These are phyloP conservation scores for Pyrrhoderma lamaoense DNA, from an alignment of 1,284 basidiomycete species.

Conservation along the genomic window DNA sequence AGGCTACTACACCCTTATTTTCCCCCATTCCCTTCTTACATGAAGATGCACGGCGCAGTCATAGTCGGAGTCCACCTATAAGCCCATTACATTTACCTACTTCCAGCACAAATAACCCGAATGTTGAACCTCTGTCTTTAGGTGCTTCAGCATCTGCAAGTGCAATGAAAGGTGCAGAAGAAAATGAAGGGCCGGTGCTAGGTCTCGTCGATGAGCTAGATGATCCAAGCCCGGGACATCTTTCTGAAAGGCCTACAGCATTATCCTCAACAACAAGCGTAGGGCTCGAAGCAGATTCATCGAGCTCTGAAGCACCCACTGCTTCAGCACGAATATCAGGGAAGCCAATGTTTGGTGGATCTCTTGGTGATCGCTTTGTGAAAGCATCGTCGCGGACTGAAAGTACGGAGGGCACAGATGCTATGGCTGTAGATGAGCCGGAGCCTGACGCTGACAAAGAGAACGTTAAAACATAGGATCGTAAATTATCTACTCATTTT, in stretches of 20 bases:
- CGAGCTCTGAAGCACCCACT: slow-evolving; percentile 23
- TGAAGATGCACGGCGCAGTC: slow-evolving; percentile 52
- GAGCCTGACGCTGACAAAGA: slow-evolving; percentile 49
- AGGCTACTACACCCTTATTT: slow-evolving; percentile 70
- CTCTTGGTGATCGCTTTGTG: slow-evolving; percentile 57
- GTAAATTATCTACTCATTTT: too few species aligned
- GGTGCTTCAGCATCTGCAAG: slow-evolving; percentile 28
- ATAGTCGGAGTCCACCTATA: slow-evolving; percentile 55
- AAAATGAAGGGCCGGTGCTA: slow-evolving; percentile 25
- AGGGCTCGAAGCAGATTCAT: not conserved
- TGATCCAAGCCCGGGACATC: slow-evolving; percentile 70
- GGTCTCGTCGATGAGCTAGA: slow-evolving; percentile 79
- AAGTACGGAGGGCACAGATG: slow-evolving; percentile 23
- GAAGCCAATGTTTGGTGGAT: slow-evolving; percentile 45
- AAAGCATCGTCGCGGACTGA: slow-evolving; percentile 26
- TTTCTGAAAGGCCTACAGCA: slow-evolving; percentile 71
- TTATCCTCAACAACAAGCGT: slow-evolving; percentile 54
- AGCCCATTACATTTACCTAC: slow-evolving; percentile 54
- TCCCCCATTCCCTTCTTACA: slow-evolving; percentile 80
- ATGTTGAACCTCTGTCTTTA: slow-evolving; percentile 19
- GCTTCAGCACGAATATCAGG: slow-evolving; percentile 18
- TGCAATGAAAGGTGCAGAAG: slow-evolving; percentile 18
- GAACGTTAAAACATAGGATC: slow-evolving; percentile 27
- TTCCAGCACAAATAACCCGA: slow-evolving; percentile 28
- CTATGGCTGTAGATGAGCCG: slow-evolving; percentile 41